A percentile compares a stretch with the other conserved stretches of the same genome.
Evolutionary conservation across 2,329 filamentous ascomycete species (phyloP).

Genomic region (Orbilia quercus): DNA sequence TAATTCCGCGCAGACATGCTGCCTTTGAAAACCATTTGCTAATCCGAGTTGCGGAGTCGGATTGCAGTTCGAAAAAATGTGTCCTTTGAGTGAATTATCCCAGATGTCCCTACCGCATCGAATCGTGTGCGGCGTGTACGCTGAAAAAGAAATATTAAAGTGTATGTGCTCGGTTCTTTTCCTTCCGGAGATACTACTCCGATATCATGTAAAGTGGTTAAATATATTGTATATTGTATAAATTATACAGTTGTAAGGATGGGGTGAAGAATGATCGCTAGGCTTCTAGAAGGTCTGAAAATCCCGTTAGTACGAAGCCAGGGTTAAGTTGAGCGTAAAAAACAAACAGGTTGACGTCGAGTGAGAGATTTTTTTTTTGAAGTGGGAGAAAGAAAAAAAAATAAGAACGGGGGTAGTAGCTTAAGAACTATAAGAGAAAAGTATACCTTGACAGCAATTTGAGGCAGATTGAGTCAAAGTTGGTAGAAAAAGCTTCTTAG

Average conservation of each 20-base stretch:
- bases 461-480: conserved; percentile 54
- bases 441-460: conserved; percentile 27
- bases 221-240: conserved; percentile 22
- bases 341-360: conserved; percentile 11
- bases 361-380: conserved; percentile 33
- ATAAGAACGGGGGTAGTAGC: conserved; percentile 17
- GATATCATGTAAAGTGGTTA: conserved; percentile 12
- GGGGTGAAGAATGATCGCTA: conserved; percentile 11
- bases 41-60: conserved; percentile 45
- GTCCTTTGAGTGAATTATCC: conserved; percentile 25
- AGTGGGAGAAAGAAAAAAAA: conserved; percentile 13
- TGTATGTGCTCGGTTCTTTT: not conserved
- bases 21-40: conserved; percentile 56
- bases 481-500: conserved; percentile 29
- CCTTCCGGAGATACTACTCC: conserved; percentile 11
- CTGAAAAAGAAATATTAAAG: conserved; percentile 18
- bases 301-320: conserved; percentile 32
- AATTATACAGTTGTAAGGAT: not conserved
- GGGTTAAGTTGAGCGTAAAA: conserved; percentile 22
- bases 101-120: conserved; percentile 46
- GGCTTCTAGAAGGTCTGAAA: conserved; percentile 33
- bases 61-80: conserved; percentile 30
- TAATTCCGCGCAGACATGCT: conserved; percentile 59
- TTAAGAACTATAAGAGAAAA: conserved; percentile 38
- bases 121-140: conserved; percentile 19